Evolutionary conservation across 495 filamentous ascomycete species (phyloP).

Genomic region (Annulohypoxylon stygium): DNA sequence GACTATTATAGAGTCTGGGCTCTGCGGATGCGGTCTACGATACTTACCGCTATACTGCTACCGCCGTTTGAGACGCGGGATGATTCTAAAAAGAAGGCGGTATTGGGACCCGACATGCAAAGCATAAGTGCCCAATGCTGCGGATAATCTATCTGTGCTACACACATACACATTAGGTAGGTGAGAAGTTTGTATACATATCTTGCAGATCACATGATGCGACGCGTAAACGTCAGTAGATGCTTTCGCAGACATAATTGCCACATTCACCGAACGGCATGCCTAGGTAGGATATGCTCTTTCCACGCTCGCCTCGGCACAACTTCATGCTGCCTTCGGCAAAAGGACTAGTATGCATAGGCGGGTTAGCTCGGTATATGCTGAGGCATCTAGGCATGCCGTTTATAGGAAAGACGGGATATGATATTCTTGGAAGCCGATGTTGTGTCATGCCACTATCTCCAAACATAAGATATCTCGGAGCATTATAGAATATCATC

Average conservation of each 20-base stretch:
- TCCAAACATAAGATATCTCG: background rate
- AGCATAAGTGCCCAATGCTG: slow-evolving; percentile 17
- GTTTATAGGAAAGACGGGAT: too few species aligned
- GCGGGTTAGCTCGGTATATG: too few species aligned
- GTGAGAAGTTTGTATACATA: slow-evolving; percentile 12
- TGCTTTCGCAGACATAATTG: background rate
- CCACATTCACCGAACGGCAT: background rate
- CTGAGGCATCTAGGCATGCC: too few species aligned
- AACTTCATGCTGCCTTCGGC: background rate
- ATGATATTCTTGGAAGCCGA: too few species aligned
- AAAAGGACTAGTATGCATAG: background rate
- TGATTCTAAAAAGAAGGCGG: slow-evolving; percentile 2
- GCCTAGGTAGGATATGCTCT: background rate
- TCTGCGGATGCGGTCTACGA: background rate
- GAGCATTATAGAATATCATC: too few species aligned
- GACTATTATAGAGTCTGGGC: background rate
- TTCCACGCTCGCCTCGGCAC: background rate
- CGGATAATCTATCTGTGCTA: slow-evolving; percentile 10
- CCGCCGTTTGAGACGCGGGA: slow-evolving; percentile 1
- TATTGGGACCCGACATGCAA: slow-evolving; percentile 20
- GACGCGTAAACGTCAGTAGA: slow-evolving; percentile 3
- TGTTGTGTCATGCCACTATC: background rate
- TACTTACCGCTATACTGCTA: slow-evolving; percentile 15
- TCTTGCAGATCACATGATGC: slow-evolving; percentile 16
- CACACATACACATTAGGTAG: slow-evolving; percentile 8